Evolutionary conservation across 2,329 filamentous ascomycete genomes (phyloP), one percentile per base, ranked within the genome.

Genomic region (Alternaria consortialis): DNA sequence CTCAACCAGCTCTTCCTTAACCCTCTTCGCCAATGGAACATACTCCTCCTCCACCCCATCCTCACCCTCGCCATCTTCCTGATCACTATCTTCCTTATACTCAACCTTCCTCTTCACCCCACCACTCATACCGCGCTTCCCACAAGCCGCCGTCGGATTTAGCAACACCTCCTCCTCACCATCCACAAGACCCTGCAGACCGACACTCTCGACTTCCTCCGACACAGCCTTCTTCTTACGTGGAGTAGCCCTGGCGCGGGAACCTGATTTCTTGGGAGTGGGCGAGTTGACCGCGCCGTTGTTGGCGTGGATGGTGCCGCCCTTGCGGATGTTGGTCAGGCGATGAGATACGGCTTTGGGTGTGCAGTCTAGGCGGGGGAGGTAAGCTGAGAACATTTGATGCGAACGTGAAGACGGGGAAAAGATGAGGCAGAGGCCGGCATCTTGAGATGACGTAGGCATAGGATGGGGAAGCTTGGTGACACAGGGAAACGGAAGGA

Each of bases 331-430:
- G 25, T 39, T 59, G 56, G 55, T 55, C 15, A 76, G 59, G n/a
- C 72, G 71, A 53, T 70, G 63, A 17, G 61, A 60, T 11, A 75
- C 60, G 15, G 74, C 73, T 39, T 75, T 76, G 44, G 70, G 63
- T 0, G 74, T 75, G 50, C 69, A 74, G 2, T 66, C 74, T 67
- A 57, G 29, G 15, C 47, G 11, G 13, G 39, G 11, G 31, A 7
- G 34, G 13, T 40, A 5, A 52, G 36, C 31, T 2, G 1, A 11
- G 1, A 11, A 47, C 25, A 40, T n/a, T 20, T 9, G 7, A 3
- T 29, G 6, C 1, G 15, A 13, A 29, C 4, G 25, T 2, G 9
- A 15, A 20, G 23, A n/a, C 3, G 9, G 1, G 8, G 15, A 27
- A 8, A 8, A 40, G 6, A 20, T 20, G 20, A 20, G 20, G 20